Evolutionary conservation across 2,329 filamentous ascomycete genomes (phyloP), one percentile per base, ranked within the genome.

Genomic region (Emericellopsis cladophorae): DNA sequence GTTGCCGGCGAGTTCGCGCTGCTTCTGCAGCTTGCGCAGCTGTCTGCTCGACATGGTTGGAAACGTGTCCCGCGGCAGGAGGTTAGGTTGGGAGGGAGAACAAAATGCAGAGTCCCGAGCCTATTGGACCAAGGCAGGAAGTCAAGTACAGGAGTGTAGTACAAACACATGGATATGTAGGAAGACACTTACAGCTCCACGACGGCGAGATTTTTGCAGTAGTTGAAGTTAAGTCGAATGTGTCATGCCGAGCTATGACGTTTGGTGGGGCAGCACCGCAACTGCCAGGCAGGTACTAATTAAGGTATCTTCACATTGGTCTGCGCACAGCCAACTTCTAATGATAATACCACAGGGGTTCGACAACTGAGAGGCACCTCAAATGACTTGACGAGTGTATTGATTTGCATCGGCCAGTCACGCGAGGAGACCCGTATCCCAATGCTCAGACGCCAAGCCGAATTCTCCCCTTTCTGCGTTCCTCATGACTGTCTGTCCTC

Each of bases 1-100:
- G 21, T 11, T 14, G 31, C 15, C 16, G 26, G 14, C 47, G 14
- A 68, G 55, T 50, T 72, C 67, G 37, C 63, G 61, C 54, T 70
- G 66, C 54, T 70, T 64, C 43, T 68, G 68, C 31, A 74, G 57
- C 54, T 68, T 73, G 36, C 69, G 66, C 35, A 74, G 53, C 47
- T 74, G 70, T 37, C 70, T 58, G 42, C 59, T 71, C 16, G 70
- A 72, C 70, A 74, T 74, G 32, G 23, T 55, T 8, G 12, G 26
- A 29, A 29, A 9, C 26, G 26, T 29, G 26, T 7, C 26, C 26
- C 26, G 26, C 12, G 26, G 18, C 18, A 21, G 18, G 18, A 21
- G 4, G 18, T 21, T 3, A 21, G 18, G 18, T 21, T 21, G 18
- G 5, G 18, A 5, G 18, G 18, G 18, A 21, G 18, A 21, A 21